A percentile compares a stretch with the other conserved stretches of the same genome.
Evolutionary conservation across 1,139 yeast species (phyloP).

Genomic region (Sugiyamaella novakii): DNA sequence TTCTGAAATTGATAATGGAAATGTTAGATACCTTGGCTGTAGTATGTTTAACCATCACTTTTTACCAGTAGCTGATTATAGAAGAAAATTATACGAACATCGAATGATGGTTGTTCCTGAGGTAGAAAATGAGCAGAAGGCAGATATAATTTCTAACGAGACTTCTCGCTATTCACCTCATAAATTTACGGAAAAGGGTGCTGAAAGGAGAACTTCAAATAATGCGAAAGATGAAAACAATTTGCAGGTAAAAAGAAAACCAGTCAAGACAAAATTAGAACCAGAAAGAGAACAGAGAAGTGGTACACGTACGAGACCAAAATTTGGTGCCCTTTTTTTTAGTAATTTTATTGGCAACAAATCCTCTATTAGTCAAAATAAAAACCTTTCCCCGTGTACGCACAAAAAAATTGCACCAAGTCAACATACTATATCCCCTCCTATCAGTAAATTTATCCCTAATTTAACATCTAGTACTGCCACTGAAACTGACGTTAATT

Average conservation of each 20-base stretch:
- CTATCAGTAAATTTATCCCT: slow-evolving; percentile 12
- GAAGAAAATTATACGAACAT: slow-evolving; percentile 7
- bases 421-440: no score
- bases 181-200: no score
- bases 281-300: no score
- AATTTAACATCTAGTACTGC: slow-evolving; percentile 2
- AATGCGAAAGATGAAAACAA: neutral
- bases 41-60: slow-evolving; percentile 11
- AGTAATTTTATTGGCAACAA: slow-evolving; percentile 3
- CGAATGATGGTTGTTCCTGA: slow-evolving; percentile 10
- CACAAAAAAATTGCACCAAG: no score
- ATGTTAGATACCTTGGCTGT: slow-evolving; percentile 6
- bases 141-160: no score
- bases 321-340: slow-evolving; percentile 1
- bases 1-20: neutral
- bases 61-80: slow-evolving; percentile 14
- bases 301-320: no score
- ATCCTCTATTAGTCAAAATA: no score
- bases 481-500: neutral
- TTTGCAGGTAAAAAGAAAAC: no score
- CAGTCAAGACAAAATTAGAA: no score
- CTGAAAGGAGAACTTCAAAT: no score
- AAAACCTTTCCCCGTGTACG: no score
- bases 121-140: neutral
- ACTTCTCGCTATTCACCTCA: neutral